Percentiles rank a stretch among this genome's conserved stretches.
These are phyloP conservation scores for Apiotrichum mycotoxinovorans DNA, from an alignment of 1,284 basidiomycete species.

Conservation along the genomic window DNA sequence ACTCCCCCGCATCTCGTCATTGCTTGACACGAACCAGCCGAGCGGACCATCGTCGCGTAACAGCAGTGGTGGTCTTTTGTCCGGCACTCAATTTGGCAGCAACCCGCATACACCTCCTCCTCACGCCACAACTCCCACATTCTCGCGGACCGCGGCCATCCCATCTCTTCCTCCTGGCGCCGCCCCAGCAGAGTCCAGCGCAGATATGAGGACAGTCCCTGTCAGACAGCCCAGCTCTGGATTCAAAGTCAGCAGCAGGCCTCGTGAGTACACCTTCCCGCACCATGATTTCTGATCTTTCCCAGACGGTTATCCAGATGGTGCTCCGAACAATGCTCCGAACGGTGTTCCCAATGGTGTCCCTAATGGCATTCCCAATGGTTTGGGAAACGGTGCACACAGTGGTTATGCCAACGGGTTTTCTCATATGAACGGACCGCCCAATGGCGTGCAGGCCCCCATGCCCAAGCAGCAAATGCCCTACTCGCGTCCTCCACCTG, in stretches of 20 bases:
- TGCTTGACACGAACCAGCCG: not conserved
- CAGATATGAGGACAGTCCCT: not conserved
- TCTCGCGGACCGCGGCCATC: not conserved
- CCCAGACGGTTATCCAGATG: not conserved
- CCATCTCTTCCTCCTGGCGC: conserved; percentile 6
- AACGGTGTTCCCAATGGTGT: not conserved
- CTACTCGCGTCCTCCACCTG: not conserved
- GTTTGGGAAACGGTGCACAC: not conserved
- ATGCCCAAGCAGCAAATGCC: not conserved
- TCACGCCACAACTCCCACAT: not conserved
- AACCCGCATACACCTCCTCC: not conserved
- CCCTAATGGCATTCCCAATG: not conserved
- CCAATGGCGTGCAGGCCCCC: not conserved
- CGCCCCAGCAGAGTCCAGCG: not conserved
- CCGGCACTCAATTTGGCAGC: conserved; percentile 4
- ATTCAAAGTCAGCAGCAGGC: not conserved
- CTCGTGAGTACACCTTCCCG: not conserved
- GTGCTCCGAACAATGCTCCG: not conserved
- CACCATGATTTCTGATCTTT: not conserved
- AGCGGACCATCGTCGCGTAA: not conserved
- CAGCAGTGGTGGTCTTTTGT: conserved; percentile 1
- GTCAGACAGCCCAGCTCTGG: conserved; percentile 1
- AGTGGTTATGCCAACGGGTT: not conserved
- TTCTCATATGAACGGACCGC: not conserved
- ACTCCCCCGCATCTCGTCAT: conserved; percentile 11